Percentiles rank a stretch among this genome's conserved stretches.
Conservation (phyloP, 2,329 filamentous ascomycete genomes). For the Ascochyta rabiei region DNA sequence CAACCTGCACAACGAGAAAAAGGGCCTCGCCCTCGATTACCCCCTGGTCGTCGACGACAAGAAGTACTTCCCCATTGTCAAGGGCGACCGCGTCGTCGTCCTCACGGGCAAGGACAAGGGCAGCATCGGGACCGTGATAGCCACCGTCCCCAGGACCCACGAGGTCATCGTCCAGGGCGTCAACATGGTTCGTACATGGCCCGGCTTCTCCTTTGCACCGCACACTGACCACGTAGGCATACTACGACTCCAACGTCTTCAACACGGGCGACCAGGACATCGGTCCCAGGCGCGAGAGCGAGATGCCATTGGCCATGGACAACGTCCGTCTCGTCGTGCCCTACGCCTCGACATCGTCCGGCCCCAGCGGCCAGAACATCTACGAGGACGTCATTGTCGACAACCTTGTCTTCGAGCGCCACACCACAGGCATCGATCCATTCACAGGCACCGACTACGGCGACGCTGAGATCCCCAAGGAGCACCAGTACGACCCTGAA, state of each 20-base stretch:
- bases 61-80: conserved; percentile 45
- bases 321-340: conserved; percentile 83
- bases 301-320: conserved; percentile 68
- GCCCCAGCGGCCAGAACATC: conserved; percentile 64
- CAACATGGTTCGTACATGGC: conserved; percentile 45
- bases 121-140: conserved; percentile 75
- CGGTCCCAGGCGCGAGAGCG: conserved; percentile 54
- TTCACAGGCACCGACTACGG: conserved; percentile 39
- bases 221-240: conserved; percentile 41
- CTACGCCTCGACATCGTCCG: conserved; percentile 55
- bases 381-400: conserved; percentile 62
- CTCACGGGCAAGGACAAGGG: conserved; percentile 79
- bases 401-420: conserved; percentile 37
- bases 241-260: conserved; percentile 51
- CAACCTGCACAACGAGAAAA: conserved; percentile 28
- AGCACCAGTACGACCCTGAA: conserved; percentile 39
- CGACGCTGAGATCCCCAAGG: conserved; percentile 30
- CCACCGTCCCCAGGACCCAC: conserved; percentile 53
- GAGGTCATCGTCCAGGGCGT: conserved; percentile 46
- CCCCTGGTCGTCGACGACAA: conserved; percentile 39
- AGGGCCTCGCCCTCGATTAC: conserved; percentile 29
- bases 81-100: conserved; percentile 81
- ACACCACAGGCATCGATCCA: conserved; percentile 40
- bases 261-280: conserved; percentile 32
- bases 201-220: neutral